Evolutionary conservation across 352 stramenopile genomes (phyloP), one percentile per base, ranked within the genome.

Genomic region (Peronospora belbahrii): DNA sequence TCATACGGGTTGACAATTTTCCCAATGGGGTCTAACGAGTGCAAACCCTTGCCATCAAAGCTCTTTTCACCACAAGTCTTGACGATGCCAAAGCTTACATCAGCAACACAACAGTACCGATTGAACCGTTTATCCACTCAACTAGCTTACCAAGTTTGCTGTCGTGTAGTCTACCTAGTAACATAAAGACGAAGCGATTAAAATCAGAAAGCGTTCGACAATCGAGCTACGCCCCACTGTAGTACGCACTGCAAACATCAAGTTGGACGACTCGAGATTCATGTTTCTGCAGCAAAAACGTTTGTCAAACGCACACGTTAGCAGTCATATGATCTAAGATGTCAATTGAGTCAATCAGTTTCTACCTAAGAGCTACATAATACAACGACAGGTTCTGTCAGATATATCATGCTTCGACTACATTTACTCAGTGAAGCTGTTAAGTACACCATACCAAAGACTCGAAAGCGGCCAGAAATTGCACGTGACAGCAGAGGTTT

Each of bases 151-250:
- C 45, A 61, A 5, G 48, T 90, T 90, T 4, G 70, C 78, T 23
- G 78, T 83, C 24, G 78, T 84, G 42, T 74, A 88, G 50, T 88
- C 78, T 31, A 90, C 65, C 67, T 78, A 27, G 8, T 4, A 32
- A 36, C 2, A 28, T 3, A 17, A 20, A 14, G 40, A 33, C 36
- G 48, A 30, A 40, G 35, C 23, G 8, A 44, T 18, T 44, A n/a
- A 42, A 14, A 34, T 48, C 6, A 49, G 25, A 44, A 14, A 37
- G 18, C 31, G 14, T 19, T 23, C 39, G 27, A 11, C 3, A 36
- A 17, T 9, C 2, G 2, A 13, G 31, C 5, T 39, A 4, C n/a
- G n/a, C n/a, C n/a, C n/a, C n/a, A 27, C 34, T 32, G 25, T 11
- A 36, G 32, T 24, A 65, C 64, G 31, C 30, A 74, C 58, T 20